Conservation (phyloP, 495 filamentous ascomycete genomes). For the Aspergillus sparsus region DNA sequence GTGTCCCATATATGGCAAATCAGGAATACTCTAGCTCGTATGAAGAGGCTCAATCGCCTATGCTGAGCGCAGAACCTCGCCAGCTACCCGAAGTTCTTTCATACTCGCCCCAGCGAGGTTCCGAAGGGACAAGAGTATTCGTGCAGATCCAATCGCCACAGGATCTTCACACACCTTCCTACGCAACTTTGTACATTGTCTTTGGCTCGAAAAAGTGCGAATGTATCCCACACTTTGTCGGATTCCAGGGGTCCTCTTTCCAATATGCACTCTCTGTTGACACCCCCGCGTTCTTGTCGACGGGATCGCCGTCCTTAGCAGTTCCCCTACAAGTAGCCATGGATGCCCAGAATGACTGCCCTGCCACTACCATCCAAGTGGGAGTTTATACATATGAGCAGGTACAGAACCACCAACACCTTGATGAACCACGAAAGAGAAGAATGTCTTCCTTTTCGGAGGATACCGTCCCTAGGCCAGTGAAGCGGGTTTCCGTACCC, state of each 20-base stretch:
- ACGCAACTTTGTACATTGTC: constrained; percentile 62
- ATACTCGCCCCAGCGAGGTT: constrained; percentile 66
- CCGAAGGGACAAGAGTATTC: constrained; percentile 65
- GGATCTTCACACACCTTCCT: constrained; percentile 62
- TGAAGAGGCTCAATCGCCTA: constrained; percentile 45
- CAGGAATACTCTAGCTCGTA: constrained; percentile 48
- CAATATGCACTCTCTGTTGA: constrained; percentile 73
- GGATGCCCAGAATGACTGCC: constrained; percentile 64
- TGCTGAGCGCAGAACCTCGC: constrained; percentile 34
- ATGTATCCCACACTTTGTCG: constrained; percentile 61
- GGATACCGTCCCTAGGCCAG: constrained; percentile 35
- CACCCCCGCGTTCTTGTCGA: constrained; percentile 69
- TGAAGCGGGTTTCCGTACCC: constrained; percentile 50
- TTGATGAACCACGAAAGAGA: constrained; percentile 50
- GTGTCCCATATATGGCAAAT: constrained; percentile 45
- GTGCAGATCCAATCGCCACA: constrained; percentile 74
- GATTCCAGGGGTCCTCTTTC: constrained; percentile 57
- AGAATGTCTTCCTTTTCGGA: constrained; percentile 53
- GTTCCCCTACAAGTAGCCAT: constrained; percentile 74
- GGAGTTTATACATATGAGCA: constrained; percentile 77
- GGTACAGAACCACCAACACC: constrained; percentile 34
- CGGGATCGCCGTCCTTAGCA: constrained; percentile 63
- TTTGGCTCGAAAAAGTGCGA: constrained; percentile 73
- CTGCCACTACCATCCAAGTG: constrained; percentile 63
- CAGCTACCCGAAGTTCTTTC: constrained; percentile 61